A percentile compares a stretch with the other conserved stretches of the same genome.
These are phyloP conservation scores for Aechmea fasciata DNA, from an alignment of 176 grass and related monocot genomes.

Conservation along the genomic window DNA sequence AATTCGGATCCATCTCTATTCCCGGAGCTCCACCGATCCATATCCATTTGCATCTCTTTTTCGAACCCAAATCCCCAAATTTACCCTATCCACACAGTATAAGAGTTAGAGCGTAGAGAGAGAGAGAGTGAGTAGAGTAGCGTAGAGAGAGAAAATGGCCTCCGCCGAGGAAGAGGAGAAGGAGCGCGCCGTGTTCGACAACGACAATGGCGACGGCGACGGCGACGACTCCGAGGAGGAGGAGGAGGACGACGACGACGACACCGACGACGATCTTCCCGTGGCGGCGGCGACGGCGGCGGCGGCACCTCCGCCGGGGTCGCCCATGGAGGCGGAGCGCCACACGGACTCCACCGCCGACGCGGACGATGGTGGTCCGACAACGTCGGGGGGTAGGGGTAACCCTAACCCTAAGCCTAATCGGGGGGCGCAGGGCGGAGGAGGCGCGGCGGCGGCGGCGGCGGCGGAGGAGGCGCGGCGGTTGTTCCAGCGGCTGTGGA, in stretches of 20 bases:
- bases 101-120: not conserved
- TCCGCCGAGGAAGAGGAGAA: not conserved
- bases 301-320: not conserved
- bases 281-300: not conserved
- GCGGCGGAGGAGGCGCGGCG: constrained; percentile 43
- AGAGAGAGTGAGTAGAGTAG: not conserved
- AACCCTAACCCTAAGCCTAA: constrained; percentile 18
- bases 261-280: constrained; percentile 37
- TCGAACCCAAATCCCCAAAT: not conserved
- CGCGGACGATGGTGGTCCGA: not conserved
- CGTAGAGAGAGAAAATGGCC: not conserved
- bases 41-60: too few species aligned
- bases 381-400: not conserved
- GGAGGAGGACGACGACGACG: constrained; percentile 40
- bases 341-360: not conserved
- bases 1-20: too few species aligned
- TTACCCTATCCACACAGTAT: not conserved
- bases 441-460: constrained; percentile 30
- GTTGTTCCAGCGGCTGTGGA: constrained; percentile 92
- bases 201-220: not conserved
- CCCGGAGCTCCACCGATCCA: too few species aligned
- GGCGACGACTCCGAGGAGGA: constrained; percentile 14
- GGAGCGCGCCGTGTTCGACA: not conserved
- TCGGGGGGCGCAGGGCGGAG: not conserved
- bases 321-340: not conserved